phyloP scores from a whole-genome alignment of 768 basidiomycete species.

The Candolleomyces efflorescens region DNA sequence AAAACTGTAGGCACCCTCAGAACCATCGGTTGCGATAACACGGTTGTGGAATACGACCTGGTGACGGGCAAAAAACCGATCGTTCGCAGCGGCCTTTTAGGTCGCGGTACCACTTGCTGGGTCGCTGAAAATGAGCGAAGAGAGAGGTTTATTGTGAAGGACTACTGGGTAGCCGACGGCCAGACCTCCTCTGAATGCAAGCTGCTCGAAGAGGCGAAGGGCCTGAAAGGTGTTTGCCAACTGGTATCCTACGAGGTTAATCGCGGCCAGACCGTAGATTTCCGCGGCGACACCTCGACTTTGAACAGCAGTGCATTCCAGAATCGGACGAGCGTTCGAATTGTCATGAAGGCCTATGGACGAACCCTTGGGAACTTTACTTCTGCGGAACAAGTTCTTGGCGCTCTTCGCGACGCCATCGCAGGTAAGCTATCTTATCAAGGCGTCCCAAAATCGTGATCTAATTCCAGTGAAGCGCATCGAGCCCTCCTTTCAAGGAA shows the following conservation, averaged over 20 bases:
- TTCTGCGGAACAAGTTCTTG: background rate
- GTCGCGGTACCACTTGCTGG: constrained; percentile 2
- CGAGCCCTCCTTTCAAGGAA: no score
- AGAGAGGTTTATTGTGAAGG: background rate
- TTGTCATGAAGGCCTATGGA: background rate
- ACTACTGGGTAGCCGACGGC: background rate
- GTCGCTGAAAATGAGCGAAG: no score
- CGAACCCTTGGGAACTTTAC: background rate
- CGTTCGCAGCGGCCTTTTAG: background rate
- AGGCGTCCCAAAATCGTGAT: no score
- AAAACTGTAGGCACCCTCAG: background rate
- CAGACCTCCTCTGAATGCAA: background rate
- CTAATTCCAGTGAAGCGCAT: no score
- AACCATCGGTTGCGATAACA: background rate
- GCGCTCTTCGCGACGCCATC: background rate
- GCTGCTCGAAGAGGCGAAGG: background rate
- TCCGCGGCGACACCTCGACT: background rate
- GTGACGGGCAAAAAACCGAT: background rate
- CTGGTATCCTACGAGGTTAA: background rate
- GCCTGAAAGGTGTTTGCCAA: background rate
- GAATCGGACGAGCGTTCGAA: background rate
- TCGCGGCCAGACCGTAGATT: background rate
- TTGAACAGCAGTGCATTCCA: background rate
- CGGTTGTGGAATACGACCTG: background rate
- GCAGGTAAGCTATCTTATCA: background rate